Evolutionary conservation across 192 early-diverging fungal genomes (phyloP).

Genomic region (Backusella westeae): DNA sequence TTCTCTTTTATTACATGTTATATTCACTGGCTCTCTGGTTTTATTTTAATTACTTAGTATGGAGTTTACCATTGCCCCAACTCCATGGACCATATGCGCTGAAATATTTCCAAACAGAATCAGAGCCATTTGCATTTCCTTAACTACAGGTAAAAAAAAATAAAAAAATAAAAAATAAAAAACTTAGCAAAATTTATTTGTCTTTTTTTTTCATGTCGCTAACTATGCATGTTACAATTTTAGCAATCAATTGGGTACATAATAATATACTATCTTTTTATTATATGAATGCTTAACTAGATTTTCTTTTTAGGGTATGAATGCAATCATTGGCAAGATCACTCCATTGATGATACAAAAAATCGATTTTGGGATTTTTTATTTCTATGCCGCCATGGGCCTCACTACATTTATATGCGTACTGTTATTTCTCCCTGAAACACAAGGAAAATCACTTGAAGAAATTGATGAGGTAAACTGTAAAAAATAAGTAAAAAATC

Average conservation of each 20-base stretch:
- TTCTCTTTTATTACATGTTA: neutral
- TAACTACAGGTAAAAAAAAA: neutral
- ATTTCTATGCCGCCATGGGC: neutral
- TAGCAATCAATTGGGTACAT: constrained; percentile 5
- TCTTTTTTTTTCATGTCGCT: too few species aligned
- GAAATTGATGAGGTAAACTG: constrained; percentile 4
- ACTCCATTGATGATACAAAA: neutral
- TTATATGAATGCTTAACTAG: neutral
- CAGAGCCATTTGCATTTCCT: constrained; percentile 3
- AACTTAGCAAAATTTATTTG: neutral
- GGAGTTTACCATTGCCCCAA: neutral
- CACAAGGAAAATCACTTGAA: constrained; percentile 3
- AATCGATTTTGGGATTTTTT: neutral
- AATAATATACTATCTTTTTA: neutral
- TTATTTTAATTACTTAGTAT: neutral
- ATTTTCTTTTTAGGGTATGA: neutral
- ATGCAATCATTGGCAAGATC: constrained; percentile 8
- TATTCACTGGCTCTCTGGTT: neutral
- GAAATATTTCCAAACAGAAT: constrained; percentile 12
- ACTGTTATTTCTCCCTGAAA: neutral
- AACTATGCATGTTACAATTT: too few species aligned
- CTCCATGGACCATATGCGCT: neutral
- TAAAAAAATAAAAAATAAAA: too few species aligned
- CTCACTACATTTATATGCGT: neutral
- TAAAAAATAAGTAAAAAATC: neutral